Evolutionary conservation across 2,329 filamentous ascomycete species (phyloP).

Genomic region (Pseudocercospora cruenta): DNA sequence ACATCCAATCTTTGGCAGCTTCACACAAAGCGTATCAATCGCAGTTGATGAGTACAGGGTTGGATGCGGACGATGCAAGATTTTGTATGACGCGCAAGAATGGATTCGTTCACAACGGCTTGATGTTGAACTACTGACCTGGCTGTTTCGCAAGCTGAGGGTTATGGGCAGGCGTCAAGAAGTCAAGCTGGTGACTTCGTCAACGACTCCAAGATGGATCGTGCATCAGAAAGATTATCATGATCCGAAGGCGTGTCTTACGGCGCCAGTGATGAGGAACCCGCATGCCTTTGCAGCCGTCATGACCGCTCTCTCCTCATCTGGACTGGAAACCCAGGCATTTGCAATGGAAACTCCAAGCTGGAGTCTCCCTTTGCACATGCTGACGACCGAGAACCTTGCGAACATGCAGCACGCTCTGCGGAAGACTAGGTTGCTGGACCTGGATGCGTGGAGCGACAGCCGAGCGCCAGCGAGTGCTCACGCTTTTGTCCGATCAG

Average conservation of each 20-base stretch:
- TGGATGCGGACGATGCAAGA: neutral
- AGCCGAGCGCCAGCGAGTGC: neutral
- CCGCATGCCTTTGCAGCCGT: neutral
- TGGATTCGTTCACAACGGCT: neutral
- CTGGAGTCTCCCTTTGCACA: neutral
- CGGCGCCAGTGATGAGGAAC: neutral
- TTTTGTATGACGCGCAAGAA: neutral
- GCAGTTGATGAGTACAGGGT: neutral
- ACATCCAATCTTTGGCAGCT: neutral
- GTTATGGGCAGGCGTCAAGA: neutral
- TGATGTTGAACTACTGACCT: neutral
- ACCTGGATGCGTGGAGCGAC: neutral
- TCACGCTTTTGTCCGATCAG: neutral
- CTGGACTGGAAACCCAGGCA: neutral
- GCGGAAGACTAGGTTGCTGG: neutral
- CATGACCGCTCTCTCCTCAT: neutral
- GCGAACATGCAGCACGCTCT: neutral
- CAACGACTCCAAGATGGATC: neutral
- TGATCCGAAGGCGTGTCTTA: neutral
- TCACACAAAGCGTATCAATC: neutral
- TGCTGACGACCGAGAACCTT: neutral
- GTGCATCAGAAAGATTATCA: neutral
- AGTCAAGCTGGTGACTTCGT: neutral
- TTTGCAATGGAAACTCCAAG: neutral
- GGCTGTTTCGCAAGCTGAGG: neutral